A percentile compares a stretch with the other conserved stretches of the same genome.
These are phyloP conservation scores for Termitomyces sp. DNA, from an alignment of 768 basidiomycete genomes.

Conservation along the genomic window DNA sequence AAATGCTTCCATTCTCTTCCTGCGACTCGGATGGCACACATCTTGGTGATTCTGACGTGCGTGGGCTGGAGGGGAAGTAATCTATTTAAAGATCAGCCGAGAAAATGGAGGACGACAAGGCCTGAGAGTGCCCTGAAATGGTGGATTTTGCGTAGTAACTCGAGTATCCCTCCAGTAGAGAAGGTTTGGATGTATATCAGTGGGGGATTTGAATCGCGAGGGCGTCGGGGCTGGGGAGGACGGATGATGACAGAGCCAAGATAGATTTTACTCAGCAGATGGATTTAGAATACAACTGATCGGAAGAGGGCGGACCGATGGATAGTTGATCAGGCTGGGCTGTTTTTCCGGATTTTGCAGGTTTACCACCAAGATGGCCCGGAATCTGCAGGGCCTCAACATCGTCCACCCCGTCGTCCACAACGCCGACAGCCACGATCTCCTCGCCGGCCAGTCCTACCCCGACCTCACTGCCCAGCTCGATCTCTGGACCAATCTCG, in stretches of 20 bases:
- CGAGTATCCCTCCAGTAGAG: no score
- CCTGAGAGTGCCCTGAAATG: no score
- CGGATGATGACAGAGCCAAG: neutral
- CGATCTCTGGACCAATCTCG: constrained; percentile 79
- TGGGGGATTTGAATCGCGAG: no score
- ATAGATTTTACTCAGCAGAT: neutral
- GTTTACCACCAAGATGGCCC: constrained; percentile 41
- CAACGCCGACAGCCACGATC: constrained; percentile 46
- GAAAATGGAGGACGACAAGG: no score
- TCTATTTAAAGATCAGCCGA: no score
- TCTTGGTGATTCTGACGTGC: no score
- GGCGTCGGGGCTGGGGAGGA: neutral
- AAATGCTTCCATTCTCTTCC: neutral
- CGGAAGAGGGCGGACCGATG: constrained; percentile 3
- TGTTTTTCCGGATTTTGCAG: neutral
- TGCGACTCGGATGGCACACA: neutral
- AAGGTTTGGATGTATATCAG: no score
- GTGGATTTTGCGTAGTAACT: no score
- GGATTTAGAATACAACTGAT: neutral
- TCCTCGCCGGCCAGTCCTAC: constrained; percentile 60
- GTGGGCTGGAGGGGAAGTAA: no score
- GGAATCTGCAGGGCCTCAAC: constrained; percentile 78
- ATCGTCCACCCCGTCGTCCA: constrained; percentile 57
- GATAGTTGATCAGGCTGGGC: neutral
- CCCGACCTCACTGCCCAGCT: constrained; percentile 77